Conservation (phyloP, 2,329 filamentous ascomycete species). For the Penicillium vulpinum region DNA sequence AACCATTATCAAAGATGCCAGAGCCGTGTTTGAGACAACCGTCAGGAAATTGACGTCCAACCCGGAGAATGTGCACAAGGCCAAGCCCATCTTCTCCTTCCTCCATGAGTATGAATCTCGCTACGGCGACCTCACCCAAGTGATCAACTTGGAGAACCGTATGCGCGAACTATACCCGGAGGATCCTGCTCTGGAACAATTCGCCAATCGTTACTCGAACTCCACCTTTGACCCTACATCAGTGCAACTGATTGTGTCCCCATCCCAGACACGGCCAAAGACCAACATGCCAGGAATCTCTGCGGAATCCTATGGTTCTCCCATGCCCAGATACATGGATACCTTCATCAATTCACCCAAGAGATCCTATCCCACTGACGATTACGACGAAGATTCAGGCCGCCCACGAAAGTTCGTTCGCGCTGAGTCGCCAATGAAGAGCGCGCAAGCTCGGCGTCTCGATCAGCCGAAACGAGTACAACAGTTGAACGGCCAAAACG, state of each 20-base stretch:
- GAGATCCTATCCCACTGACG: conserved; percentile 64
- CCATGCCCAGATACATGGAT: conserved; percentile 38
- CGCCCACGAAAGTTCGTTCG: conserved; percentile 83
- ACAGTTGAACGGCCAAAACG: conserved; percentile 31
- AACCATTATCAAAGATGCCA: conserved; percentile 64
- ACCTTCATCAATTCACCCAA: conserved; percentile 48
- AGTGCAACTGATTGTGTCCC: conserved; percentile 81
- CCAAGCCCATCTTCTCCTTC: conserved; percentile 83
- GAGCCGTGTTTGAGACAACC: conserved; percentile 93
- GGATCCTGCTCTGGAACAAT: conserved; percentile 73
- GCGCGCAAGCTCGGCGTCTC: conserved; percentile 78
- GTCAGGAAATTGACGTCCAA: conserved; percentile 79
- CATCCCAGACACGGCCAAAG: conserved; percentile 72
- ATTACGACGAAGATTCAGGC: conserved; percentile 67
- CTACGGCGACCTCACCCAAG: conserved; percentile 88
- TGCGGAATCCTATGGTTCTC: conserved; percentile 34
- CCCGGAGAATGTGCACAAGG: conserved; percentile 69
- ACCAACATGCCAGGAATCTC: conserved; percentile 36
- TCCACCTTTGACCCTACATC: conserved; percentile 77
- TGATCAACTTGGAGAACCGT: conserved; percentile 84
- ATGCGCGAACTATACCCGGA: conserved; percentile 94
- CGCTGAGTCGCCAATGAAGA: conserved; percentile 90
- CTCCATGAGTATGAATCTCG: conserved; percentile 95
- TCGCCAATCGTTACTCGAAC: conserved; percentile 72
- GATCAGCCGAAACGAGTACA: conserved; percentile 66